Conservation (phyloP, 257 asterid species). For the Solanum virginianum region DNA sequence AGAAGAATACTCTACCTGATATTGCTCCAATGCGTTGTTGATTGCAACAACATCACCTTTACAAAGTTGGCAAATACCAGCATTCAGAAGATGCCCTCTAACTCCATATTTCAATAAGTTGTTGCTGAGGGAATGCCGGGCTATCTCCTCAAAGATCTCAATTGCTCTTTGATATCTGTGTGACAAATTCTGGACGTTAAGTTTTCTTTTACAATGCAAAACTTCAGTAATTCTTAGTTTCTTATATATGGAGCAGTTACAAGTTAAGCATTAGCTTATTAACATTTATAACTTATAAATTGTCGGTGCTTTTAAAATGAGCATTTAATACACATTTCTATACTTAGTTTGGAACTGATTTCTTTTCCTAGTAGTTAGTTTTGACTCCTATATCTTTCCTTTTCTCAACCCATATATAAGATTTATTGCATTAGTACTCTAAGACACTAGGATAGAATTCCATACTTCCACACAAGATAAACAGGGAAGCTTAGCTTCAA, state of each 20-base stretch:
- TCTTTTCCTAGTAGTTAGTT: not conserved
- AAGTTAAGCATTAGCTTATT: not conserved
- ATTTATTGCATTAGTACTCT: not conserved
- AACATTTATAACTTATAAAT: not conserved
- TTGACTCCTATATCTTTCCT: not conserved
- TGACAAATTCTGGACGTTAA: not conserved
- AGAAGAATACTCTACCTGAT: constrained; percentile 45
- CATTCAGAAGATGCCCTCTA: constrained; percentile 96
- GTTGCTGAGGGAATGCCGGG: constrained; percentile 64
- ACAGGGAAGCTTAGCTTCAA: not conserved
- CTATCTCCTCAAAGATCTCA: constrained; percentile 87
- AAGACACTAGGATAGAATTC: not conserved
- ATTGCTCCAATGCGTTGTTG: constrained; percentile 74
- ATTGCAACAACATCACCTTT: constrained; percentile 90
- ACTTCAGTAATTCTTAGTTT: not conserved
- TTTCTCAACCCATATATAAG: not conserved
- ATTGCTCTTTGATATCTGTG: constrained; percentile 78
- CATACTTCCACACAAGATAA: not conserved
- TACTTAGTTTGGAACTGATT: not conserved
- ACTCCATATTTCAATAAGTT: constrained; percentile 93
- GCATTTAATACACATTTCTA: not conserved
- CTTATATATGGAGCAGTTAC: not conserved
- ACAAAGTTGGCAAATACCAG: constrained; percentile 97
- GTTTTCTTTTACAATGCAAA: not conserved
- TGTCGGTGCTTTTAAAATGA: not conserved